A percentile compares a stretch with the other conserved stretches of the same genome.
phyloP scores from a whole-genome alignment of 2,329 filamentous ascomycete genomes.

The Metarhizium rileyi region DNA sequence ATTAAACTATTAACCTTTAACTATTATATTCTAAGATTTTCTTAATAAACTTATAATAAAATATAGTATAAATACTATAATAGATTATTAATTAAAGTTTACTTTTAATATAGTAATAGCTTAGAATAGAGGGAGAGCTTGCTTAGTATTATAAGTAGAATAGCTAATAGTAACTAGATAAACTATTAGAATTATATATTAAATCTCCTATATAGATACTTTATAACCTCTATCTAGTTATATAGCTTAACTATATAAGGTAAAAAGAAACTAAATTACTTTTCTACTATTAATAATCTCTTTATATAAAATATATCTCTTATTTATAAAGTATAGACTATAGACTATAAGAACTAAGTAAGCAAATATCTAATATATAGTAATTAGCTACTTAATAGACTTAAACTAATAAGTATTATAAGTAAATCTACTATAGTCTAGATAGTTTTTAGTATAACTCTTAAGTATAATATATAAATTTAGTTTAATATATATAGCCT shows the following conservation, averaged over 20 bases:
- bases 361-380: background rate
- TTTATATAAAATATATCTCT: background rate
- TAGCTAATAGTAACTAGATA: too few relatives aligned
- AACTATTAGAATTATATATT: too few relatives aligned
- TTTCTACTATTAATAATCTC: background rate
- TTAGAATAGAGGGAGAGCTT: background rate
- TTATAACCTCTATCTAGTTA: too few relatives aligned
- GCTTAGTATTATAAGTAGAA: too few relatives aligned
- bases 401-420: background rate
- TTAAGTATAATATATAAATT: background rate
- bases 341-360: background rate
- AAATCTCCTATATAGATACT: too few relatives aligned
- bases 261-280: background rate
- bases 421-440: background rate
- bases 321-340: background rate
- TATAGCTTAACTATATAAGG: too few relatives aligned
- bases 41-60: too few relatives aligned
- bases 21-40: background rate
- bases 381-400: background rate
- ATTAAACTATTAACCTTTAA: background rate
- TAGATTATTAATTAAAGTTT: slow-evolving; percentile 1
- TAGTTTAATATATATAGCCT: background rate
- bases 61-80: background rate
- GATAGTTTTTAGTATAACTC: background rate
- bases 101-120: background rate